phyloP scores from a whole-genome alignment of 2,329 filamentous ascomycete genomes.

The Talaromyces verruculosus region DNA sequence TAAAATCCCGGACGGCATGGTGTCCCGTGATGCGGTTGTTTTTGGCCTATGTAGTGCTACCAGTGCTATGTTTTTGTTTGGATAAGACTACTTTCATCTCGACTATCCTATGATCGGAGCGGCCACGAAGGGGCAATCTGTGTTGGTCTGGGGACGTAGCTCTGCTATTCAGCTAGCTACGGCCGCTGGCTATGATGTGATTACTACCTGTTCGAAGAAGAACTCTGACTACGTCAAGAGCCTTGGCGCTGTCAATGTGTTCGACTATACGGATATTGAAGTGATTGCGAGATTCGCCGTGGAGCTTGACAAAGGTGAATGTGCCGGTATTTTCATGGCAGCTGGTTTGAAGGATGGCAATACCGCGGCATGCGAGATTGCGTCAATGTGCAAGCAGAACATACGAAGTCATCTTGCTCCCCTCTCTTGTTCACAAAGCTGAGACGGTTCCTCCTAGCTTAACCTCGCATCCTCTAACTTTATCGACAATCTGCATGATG shows the following conservation, averaged over 20 bases:
- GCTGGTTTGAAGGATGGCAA: background rate
- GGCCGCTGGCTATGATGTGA: background rate
- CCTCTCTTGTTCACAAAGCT: background rate
- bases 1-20: background rate
- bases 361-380: background rate
- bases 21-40: background rate
- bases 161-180: background rate
- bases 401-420: background rate
- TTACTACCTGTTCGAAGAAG: background rate
- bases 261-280: background rate
- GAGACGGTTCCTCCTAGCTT: background rate
- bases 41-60: background rate
- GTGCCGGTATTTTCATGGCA: background rate
- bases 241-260: background rate
- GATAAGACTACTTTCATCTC: background rate
- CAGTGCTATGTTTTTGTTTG: background rate
- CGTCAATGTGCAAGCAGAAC: background rate
- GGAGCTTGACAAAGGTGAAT: background rate
- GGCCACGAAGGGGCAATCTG: background rate
- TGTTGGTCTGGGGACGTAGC: slow-evolving; percentile 22
- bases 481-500: background rate
- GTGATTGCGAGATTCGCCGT: background rate
- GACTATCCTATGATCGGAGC: background rate
- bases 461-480: background rate
- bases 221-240: background rate